Evolutionary conservation across 1,139 yeast species (phyloP), one percentile per base, ranked within the genome.

Genomic region (Blastobotrys persicus): DNA sequence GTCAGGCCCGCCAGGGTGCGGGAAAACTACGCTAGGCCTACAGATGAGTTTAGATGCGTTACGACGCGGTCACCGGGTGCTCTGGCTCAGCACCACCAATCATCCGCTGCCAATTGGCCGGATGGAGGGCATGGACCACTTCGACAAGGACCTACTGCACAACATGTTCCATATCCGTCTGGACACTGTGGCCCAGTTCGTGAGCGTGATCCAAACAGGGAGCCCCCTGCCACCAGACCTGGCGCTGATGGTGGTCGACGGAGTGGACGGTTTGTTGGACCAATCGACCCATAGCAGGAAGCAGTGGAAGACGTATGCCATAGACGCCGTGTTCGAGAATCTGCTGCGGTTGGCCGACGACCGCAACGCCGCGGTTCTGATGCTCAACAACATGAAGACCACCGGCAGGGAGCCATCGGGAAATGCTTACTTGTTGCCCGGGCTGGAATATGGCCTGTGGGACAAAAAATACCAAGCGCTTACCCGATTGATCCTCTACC

Each of bases 1-100:
- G 3, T 42, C 54, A 62, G 95, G 95, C 0, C 95, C 95, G 1
- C 95, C 95, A 1, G 95, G 95, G 14, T 85, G 94, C 69, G 95
- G 95, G 65, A 87, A 87, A 62, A 87, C 95, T 0, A 80, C 91
- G 0, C 80, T 87, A 49, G 95, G 94, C 3, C 83, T 85, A 64
- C 88, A 91, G 0, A 70, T 86, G 32, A 92, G 94, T 1, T 91
- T 92, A 2, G 88, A 85, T 60, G 59, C 58, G 5, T 37, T 56
- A 12, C 31, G 31, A 26, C 32, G 56, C 37, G 50, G 50, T 13
- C 53, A 51, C 28, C 47, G 49, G 18, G 59, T 54, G 13, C 45
- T 55, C 13, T 58, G 61, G 61, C 39, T 58, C 28, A 48, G 53
- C 44, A 47, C 49, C 20, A 47, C 46, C 26, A 41, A 37, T 18